Evolutionary conservation across 225 moss, liverwort and hornwort species (phyloP), one percentile per base, ranked within the genome.

Genomic region (Ulota crispa): DNA sequence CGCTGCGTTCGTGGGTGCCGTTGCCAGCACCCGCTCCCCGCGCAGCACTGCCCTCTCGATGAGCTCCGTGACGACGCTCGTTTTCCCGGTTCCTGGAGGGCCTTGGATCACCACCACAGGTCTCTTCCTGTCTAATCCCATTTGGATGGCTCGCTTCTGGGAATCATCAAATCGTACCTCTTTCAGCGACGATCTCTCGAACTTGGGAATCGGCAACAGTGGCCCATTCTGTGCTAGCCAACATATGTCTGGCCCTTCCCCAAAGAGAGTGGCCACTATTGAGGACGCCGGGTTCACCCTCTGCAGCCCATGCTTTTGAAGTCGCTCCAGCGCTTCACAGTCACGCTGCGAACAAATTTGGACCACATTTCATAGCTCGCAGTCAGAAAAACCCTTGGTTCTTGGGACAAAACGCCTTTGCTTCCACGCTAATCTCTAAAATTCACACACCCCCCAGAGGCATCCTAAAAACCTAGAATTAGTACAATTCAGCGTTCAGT

Each of bases 51-150:
- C 92, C 83, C 89, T 85, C 81, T 81, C 87, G 41, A 98, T 92
- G 36, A 98, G 88, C 75, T 94, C 95, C 26, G 91, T 90, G 31
- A 98, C 89, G 10, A 98, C 97, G 76, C 94, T 95, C 10, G 97
- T 98, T 86, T 98, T 98, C 41, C 97, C 97, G 34, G 97, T 98
- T 78, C 97, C 97, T 42, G 97, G 97, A 26, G 97, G 97, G 27
- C 97, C 95, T 79, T 98, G 95, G 68, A 98, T 95, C 62, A 95
- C 89, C 42, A 92, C 97, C 45, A 98, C 94, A 7, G 97, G 95
- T 76, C 92, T 90, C 53, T 84, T 87, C 47, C 91, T 81, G 78
- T 92, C 88, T 1, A 98, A 73, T 7, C 94, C 97, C 80, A 89
- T 81, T 68, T 86, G 80, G 52, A 98, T 93, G 57, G 95, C 97